Evolutionary conservation across 352 stramenopile species (phyloP).

Genomic region (Phytophthora agathidicida): DNA sequence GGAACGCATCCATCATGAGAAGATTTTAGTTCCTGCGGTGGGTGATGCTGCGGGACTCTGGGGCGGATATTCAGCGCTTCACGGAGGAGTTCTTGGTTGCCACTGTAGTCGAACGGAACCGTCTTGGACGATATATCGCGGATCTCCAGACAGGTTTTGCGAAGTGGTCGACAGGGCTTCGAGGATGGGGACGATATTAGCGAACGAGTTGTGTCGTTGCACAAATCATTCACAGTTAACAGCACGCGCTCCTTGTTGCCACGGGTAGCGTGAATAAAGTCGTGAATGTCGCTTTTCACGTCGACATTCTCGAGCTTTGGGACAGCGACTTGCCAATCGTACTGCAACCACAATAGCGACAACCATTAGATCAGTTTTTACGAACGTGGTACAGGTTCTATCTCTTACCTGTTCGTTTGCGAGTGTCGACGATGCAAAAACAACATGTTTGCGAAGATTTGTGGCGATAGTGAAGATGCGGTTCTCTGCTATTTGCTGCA

Average conservation of each 20-base stretch:
- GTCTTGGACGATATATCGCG: constrained; percentile 64
- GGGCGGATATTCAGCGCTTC: constrained; percentile 46
- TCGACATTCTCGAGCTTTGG: constrained; percentile 75
- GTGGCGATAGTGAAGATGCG: constrained; percentile 72
- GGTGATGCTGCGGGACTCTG: constrained; percentile 1
- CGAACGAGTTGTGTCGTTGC: constrained; percentile 37
- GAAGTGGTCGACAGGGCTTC: constrained; percentile 54
- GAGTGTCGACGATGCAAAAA: constrained; percentile 83
- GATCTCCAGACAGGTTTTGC: constrained; percentile 63
- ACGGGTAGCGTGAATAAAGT: constrained; percentile 59
- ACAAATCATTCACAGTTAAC: constrained; percentile 78
- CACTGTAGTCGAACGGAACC: constrained; percentile 63
- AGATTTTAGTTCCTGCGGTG: constrained; percentile 1
- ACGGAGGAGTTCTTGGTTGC: constrained; percentile 56
- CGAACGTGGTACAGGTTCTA: too few relatives aligned
- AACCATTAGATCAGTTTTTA: too few relatives aligned
- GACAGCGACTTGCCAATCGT: constrained; percentile 86
- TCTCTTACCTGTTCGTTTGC: constrained; percentile 84
- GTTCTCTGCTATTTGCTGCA: constrained; percentile 82
- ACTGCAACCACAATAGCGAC: constrained; percentile 46
- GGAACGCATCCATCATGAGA: background rate
- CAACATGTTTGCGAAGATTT: constrained; percentile 82
- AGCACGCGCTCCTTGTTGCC: constrained; percentile 8
- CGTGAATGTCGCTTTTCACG: constrained; percentile 67
- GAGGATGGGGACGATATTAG: constrained; percentile 48